A percentile compares a stretch with the other conserved stretches of the same genome.
phyloP scores from a whole-genome alignment of 2,329 filamentous ascomycete species.

The Pseudohalonectria lignicola region DNA sequence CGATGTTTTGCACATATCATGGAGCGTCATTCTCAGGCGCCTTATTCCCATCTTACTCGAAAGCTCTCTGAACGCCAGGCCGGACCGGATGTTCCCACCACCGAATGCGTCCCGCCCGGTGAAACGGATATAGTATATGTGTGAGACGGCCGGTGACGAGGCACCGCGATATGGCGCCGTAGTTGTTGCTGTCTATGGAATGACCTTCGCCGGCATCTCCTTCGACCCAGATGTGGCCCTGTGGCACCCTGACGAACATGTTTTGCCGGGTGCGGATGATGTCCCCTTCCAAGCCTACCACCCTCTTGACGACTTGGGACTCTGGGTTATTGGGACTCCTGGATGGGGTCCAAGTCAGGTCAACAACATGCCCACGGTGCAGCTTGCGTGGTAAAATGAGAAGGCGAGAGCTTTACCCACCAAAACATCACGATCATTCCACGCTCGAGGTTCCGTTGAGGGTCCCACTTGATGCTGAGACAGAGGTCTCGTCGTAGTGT shows the following conservation, averaged over 20 bases:
- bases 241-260: slow-evolving; percentile 53
- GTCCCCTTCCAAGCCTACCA: slow-evolving; percentile 75
- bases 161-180: slow-evolving; percentile 69
- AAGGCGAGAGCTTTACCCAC: slow-evolving; percentile 20
- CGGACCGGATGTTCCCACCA: slow-evolving; percentile 40
- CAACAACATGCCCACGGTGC: no score
- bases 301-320: slow-evolving; percentile 64
- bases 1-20: no score
- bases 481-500: slow-evolving; percentile 43
- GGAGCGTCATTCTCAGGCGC: no score
- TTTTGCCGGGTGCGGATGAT: slow-evolving; percentile 51
- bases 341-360: no score
- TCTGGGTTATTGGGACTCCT: slow-evolving; percentile 65
- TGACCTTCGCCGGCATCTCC: slow-evolving; percentile 67
- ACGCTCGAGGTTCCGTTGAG: slow-evolving; percentile 46
- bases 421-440: slow-evolving; percentile 68
- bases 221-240: slow-evolving; percentile 89
- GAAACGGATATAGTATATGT: slow-evolving; percentile 59
- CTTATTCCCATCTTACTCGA: no score
- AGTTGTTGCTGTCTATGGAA: slow-evolving; percentile 78
- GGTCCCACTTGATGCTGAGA: slow-evolving; percentile 46
- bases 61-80: not conserved
- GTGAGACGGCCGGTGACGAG: slow-evolving; percentile 67
- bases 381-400: not conserved
- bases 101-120: slow-evolving; percentile 42